Percentiles rank a stretch among this genome's conserved stretches.
phyloP scores from a whole-genome alignment of 1,284 basidiomycete genomes.

The Puccinia polysora region DNA sequence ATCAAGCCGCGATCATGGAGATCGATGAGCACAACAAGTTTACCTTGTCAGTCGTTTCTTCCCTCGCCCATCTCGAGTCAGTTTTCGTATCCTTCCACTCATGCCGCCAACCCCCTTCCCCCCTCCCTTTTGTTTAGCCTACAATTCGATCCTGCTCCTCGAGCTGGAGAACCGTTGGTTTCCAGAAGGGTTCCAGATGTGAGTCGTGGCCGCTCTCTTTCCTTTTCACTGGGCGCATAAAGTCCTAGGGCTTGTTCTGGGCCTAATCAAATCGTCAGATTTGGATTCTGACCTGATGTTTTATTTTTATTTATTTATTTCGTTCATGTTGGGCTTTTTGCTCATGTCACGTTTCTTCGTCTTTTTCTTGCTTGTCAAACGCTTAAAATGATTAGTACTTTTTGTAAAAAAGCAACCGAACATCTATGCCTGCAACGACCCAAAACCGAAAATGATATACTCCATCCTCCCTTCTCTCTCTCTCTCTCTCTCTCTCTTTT shows the following conservation, averaged over 20 bases:
- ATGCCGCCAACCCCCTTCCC: neutral
- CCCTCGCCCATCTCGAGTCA: slow-evolving; percentile 1
- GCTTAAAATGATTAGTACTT: neutral
- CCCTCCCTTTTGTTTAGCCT: slow-evolving; percentile 62
- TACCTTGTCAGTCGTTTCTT: slow-evolving; percentile 53
- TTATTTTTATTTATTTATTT: neutral
- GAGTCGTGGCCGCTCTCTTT: slow-evolving; percentile 46
- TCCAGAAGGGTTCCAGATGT: slow-evolving; percentile 97
- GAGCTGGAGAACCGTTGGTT: slow-evolving; percentile 95
- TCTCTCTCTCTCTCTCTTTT: neutral
- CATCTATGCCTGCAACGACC: neutral
- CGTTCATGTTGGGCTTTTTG: neutral
- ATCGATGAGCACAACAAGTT: slow-evolving; percentile 85
- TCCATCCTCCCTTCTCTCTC: neutral
- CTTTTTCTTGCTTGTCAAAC: neutral
- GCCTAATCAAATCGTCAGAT: no score
- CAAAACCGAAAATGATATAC: neutral
- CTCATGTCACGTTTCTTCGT: neutral
- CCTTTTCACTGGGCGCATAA: neutral
- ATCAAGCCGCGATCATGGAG: slow-evolving; percentile 99
- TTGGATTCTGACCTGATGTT: neutral
- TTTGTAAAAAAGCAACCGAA: neutral
- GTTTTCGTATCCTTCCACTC: neutral
- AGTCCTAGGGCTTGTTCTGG: no score
- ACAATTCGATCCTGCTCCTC: slow-evolving; percentile 98